These are phyloP conservation scores for Tolypocladium tundrense DNA, from an alignment of 2,329 filamentous ascomycete species.

Conservation along the genomic window DNA sequence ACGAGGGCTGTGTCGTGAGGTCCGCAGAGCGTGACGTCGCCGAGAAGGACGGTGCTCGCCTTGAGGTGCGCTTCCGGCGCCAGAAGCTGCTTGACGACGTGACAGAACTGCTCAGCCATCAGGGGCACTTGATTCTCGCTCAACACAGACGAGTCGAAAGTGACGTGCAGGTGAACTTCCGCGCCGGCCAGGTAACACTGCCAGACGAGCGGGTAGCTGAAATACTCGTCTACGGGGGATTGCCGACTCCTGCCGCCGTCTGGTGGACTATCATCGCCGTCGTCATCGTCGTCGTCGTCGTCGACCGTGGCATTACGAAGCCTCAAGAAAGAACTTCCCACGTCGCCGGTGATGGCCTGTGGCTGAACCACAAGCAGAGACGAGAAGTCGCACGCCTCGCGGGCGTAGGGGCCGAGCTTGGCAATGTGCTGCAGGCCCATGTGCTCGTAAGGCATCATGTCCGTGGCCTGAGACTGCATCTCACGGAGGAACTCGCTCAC, in stretches of 20 bases:
- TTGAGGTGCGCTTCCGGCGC: background rate
- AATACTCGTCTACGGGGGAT: background rate
- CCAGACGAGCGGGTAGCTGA: slow-evolving; percentile 3
- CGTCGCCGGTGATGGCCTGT: background rate
- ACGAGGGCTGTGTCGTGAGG: background rate
- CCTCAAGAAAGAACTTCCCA: background rate
- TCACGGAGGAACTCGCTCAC: slow-evolving; percentile 6
- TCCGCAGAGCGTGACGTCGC: background rate
- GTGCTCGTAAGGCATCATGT: slow-evolving; percentile 13
- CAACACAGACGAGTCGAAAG: background rate
- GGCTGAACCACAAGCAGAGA: slow-evolving; percentile 8
- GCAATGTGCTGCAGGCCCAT: slow-evolving; percentile 17
- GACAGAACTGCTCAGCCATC: background rate
- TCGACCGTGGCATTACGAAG: no score
- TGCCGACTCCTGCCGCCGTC: no score
- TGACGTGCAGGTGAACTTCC: background rate
- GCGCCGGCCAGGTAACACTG: background rate
- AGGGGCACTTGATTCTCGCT: background rate
- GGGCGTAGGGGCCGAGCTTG: slow-evolving; percentile 2
- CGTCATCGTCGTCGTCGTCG: background rate
- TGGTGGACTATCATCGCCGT: no score
- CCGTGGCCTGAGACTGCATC: slow-evolving; percentile 10
- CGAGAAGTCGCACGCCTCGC: slow-evolving; percentile 3
- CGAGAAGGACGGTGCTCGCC: background rate
- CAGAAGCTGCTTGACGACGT: background rate